A percentile compares a stretch with the other conserved stretches of the same genome.
phyloP scores from a whole-genome alignment of 352 stramenopile genomes.

The Sclerospora graminicola region DNA sequence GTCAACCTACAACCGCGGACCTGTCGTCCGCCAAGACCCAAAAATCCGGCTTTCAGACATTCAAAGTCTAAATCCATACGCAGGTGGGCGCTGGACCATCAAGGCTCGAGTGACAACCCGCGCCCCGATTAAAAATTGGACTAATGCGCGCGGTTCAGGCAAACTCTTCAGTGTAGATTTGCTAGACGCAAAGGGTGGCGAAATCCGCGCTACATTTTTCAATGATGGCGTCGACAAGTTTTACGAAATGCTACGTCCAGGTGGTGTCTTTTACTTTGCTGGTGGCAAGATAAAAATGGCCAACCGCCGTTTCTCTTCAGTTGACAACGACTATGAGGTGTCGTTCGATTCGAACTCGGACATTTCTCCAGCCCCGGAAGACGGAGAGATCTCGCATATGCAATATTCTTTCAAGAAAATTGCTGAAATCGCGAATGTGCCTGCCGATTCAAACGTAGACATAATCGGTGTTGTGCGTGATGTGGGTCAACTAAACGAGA shows the following conservation, averaged over 20 bases:
- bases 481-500: slow-evolving; percentile 83
- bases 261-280: slow-evolving; percentile 91
- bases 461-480: slow-evolving; percentile 94
- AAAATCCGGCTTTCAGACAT: slow-evolving; percentile 79
- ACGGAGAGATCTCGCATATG: slow-evolving; percentile 85
- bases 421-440: slow-evolving; percentile 81
- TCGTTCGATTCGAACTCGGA: slow-evolving; percentile 95
- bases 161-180: slow-evolving; percentile 95
- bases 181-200: slow-evolving; percentile 89
- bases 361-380: slow-evolving; percentile 87
- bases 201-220: slow-evolving; percentile 98
- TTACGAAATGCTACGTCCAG: slow-evolving; percentile 84
- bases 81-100: slow-evolving; percentile 90
- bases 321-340: slow-evolving; percentile 97
- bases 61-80: slow-evolving; percentile 92
- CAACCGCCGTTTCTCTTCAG: slow-evolving; percentile 95
- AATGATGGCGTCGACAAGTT: slow-evolving; percentile 98
- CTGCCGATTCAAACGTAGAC: slow-evolving; percentile 88
- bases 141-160: slow-evolving; percentile 92
- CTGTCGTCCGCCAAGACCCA: slow-evolving; percentile 72
- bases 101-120: slow-evolving; percentile 92
- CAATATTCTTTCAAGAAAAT: slow-evolving; percentile 93
- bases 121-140: slow-evolving; percentile 92
- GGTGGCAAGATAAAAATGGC: slow-evolving; percentile 94
- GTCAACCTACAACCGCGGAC: slow-evolving; percentile 56